These are phyloP conservation scores for Schizopora paradoxa DNA, from an alignment of 1,284 basidiomycete species.

Conservation along the genomic window DNA sequence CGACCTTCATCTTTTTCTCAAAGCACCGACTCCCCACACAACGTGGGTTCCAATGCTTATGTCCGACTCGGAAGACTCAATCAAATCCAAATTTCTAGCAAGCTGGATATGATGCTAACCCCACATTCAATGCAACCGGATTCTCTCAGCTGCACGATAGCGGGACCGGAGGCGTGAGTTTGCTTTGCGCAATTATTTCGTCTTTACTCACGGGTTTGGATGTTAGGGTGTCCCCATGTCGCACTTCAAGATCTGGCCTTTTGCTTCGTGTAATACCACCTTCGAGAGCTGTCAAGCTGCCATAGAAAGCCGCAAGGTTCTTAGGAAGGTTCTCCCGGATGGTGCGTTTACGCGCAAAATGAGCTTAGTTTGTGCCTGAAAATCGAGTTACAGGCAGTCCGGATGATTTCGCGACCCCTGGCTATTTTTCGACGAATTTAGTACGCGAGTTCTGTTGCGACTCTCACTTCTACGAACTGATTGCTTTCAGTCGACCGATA, in stretches of 20 bases:
- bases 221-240: conserved; percentile 16
- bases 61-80: neutral
- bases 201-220: neutral
- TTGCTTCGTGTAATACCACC: conserved; percentile 16
- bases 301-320: conserved; percentile 12
- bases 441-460: conserved; percentile 7
- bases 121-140: conserved; percentile 20
- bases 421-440: conserved; percentile 21
- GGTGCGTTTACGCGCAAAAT: conserved; percentile 1
- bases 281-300: conserved; percentile 18
- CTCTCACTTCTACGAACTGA: neutral
- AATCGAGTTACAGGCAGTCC: conserved; percentile 6
- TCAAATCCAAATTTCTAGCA: conserved; percentile 13
- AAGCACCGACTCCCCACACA: conserved; percentile 18
- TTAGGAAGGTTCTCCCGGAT: conserved; percentile 11
- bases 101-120: conserved; percentile 21
- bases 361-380: neutral
- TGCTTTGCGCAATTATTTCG: neutral
- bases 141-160: conserved; percentile 23
- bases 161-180: conserved; percentile 21
- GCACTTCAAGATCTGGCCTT: conserved; percentile 18
- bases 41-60: conserved; percentile 5
- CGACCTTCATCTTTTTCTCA: no score
- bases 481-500: conserved; percentile 14
- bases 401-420: conserved; percentile 19